These are phyloP conservation scores for Fusarium coicis DNA, from an alignment of 2,329 filamentous ascomycete genomes.

Conservation along the genomic window DNA sequence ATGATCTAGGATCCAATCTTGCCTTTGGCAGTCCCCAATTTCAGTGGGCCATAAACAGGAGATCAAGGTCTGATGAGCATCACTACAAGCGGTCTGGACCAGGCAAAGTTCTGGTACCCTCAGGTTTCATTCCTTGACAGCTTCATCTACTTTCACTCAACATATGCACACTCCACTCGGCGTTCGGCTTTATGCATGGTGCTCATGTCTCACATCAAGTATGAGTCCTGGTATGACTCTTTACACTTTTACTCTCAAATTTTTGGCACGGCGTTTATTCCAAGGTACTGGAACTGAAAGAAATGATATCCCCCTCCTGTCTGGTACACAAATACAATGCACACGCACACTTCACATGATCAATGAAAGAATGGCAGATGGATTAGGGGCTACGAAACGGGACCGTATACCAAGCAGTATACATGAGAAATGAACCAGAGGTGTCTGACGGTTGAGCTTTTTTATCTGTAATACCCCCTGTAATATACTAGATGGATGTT, in stretches of 20 bases:
- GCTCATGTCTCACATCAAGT: constrained; percentile 3
- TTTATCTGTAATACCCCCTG: constrained; percentile 31
- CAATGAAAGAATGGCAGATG: constrained; percentile 21
- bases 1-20: constrained; percentile 50
- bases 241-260: not conserved
- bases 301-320: constrained; percentile 45
- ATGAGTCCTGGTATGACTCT: constrained; percentile 10
- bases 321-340: constrained; percentile 29
- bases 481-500: constrained; percentile 40
- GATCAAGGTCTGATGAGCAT: not conserved
- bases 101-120: constrained; percentile 7
- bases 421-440: constrained; percentile 25
- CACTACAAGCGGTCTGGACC: not conserved
- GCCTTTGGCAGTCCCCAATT: not conserved
- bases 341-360: constrained; percentile 25
- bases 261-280: constrained; percentile 41
- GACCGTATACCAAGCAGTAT: constrained; percentile 20
- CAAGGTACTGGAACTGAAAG: constrained; percentile 40
- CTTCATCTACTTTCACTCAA: not conserved
- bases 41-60: not conserved
- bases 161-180: constrained; percentile 29
- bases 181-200: constrained; percentile 34
- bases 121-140: not conserved
- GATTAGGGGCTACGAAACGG: constrained; percentile 1
- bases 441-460: constrained; percentile 11